Evolutionary conservation across 108 stramenopile genomes (phyloP).

Genomic region (Fistulifera pelliculosa): DNA sequence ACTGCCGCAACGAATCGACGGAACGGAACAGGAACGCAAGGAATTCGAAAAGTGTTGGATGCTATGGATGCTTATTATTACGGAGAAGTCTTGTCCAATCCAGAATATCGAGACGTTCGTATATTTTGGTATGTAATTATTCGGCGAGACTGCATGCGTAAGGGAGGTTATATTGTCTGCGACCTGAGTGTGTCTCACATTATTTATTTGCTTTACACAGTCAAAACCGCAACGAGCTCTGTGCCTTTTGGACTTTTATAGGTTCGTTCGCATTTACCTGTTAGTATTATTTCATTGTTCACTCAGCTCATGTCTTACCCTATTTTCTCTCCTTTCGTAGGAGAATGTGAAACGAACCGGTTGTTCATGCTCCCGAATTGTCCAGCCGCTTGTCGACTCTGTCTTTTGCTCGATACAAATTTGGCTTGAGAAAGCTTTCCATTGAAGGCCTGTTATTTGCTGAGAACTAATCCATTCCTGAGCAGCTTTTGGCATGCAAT

Average conservation of each 20-base stretch:
- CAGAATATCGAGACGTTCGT: conserved; percentile 56
- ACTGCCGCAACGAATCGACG: conserved; percentile 40
- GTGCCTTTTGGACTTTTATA: conserved; percentile 71
- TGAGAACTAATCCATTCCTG: no score
- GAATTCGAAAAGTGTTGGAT: conserved; percentile 34
- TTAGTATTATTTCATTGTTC: not conserved
- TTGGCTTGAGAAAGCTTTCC: not conserved
- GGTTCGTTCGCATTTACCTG: conserved; percentile 4
- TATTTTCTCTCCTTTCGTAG: not conserved
- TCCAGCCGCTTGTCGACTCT: conserved; percentile 73
- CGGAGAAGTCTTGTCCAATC: conserved; percentile 48
- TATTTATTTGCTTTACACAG: conserved; percentile 5
- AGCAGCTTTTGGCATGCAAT: no score
- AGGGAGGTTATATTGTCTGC: conserved; percentile 5
- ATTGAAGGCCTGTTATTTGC: not conserved
- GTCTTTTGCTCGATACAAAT: conserved; percentile 41
- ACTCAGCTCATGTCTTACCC: no score
- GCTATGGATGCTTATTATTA: conserved; percentile 56
- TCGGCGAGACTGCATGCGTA: not conserved
- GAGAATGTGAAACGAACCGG: conserved; percentile 66
- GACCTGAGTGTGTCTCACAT: not conserved
- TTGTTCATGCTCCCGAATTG: conserved; percentile 68
- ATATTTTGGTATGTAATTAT: conserved; percentile 37
- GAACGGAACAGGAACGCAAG: conserved; percentile 46
- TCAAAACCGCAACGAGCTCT: conserved; percentile 18